Conservation (phyloP, 495 filamentous ascomycete species). For the Penicillium chermesinum region DNA sequence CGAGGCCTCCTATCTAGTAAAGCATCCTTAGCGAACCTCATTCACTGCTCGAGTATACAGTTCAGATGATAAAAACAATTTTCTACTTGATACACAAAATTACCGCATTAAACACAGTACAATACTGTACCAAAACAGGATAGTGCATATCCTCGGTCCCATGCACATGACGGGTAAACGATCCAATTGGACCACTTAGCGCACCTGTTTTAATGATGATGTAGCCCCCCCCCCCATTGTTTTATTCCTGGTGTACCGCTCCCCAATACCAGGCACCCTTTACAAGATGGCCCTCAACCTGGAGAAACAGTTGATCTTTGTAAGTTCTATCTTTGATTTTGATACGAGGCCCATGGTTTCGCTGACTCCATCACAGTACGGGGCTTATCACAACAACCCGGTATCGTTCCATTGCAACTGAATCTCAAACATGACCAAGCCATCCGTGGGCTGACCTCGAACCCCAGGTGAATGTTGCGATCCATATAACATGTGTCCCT, state of each 20-base stretch:
- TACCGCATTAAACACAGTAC: background rate
- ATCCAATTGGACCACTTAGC: slow-evolving; percentile 17
- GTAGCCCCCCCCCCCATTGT: slow-evolving; percentile 12
- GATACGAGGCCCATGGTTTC: slow-evolving; percentile 1
- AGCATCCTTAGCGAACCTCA: too few species aligned
- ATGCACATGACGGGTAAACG: slow-evolving; percentile 19
- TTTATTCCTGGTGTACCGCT: slow-evolving; percentile 4
- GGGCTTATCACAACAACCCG: slow-evolving; percentile 84
- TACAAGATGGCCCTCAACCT: slow-evolving; percentile 65
- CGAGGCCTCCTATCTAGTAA: too few species aligned
- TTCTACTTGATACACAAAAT: background rate
- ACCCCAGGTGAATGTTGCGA: slow-evolving; percentile 68
- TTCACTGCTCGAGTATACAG: too few species aligned
- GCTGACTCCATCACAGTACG: slow-evolving; percentile 62
- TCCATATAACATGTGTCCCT: slow-evolving; percentile 89
- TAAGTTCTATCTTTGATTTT: slow-evolving; percentile 37
- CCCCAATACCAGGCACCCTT: background rate
- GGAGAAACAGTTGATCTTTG: slow-evolving; percentile 74
- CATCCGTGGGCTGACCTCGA: slow-evolving; percentile 1
- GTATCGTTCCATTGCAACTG: slow-evolving; percentile 37
- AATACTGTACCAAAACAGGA: slow-evolving; percentile 5
- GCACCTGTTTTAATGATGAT: slow-evolving; percentile 16
- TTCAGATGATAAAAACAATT: background rate
- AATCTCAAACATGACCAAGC: background rate
- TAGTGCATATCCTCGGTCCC: slow-evolving; percentile 9